Evolutionary conservation across 2,329 filamentous ascomycete species (phyloP).

Genomic region (Colletotrichum echinochloae): DNA sequence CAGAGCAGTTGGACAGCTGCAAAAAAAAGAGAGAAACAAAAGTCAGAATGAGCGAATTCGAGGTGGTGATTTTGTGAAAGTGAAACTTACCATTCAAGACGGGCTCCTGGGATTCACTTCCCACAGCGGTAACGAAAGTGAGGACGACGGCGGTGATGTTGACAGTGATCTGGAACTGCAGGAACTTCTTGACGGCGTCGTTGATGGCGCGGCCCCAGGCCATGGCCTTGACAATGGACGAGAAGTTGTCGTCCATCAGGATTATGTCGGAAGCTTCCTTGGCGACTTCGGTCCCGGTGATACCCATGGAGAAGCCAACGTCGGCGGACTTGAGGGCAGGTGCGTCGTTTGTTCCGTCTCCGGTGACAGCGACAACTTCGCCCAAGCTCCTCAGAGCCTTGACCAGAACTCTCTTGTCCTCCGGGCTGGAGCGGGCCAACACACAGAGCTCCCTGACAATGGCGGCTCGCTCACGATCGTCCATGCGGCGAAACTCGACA

Average conservation of each 20-base stretch:
- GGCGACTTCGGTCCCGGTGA: slow-evolving; percentile 73
- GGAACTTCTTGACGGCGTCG: slow-evolving; percentile 73
- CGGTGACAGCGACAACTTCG: slow-evolving; percentile 75
- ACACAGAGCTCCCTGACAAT: slow-evolving; percentile 66
- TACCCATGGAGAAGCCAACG: slow-evolving; percentile 78
- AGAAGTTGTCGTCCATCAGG: slow-evolving; percentile 72
- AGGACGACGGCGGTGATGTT: slow-evolving; percentile 85
- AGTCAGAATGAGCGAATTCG: background rate
- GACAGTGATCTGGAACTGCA: slow-evolving; percentile 76
- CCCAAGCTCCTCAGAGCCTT: slow-evolving; percentile 73
- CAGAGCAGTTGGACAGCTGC: slow-evolving; percentile 81
- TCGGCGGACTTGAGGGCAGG: slow-evolving; percentile 75
- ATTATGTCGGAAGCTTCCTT: slow-evolving; percentile 73
- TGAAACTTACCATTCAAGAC: slow-evolving; percentile 65
- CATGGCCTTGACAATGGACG: slow-evolving; percentile 71
- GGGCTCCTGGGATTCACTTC: slow-evolving; percentile 70
- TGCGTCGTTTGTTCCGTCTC: slow-evolving; percentile 75
- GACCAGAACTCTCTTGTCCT: slow-evolving; percentile 76
- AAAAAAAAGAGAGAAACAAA: background rate
- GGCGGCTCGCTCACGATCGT: slow-evolving; percentile 60
- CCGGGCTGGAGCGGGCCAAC: slow-evolving; percentile 75
- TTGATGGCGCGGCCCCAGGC: slow-evolving; percentile 74
- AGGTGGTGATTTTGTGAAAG: background rate
- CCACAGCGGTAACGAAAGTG: slow-evolving; percentile 82
- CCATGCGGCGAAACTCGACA: slow-evolving; percentile 67